These are phyloP conservation scores for Chimonanthus praecox DNA, from an alignment of 164 flowering plant species.

Conservation along the genomic window DNA sequence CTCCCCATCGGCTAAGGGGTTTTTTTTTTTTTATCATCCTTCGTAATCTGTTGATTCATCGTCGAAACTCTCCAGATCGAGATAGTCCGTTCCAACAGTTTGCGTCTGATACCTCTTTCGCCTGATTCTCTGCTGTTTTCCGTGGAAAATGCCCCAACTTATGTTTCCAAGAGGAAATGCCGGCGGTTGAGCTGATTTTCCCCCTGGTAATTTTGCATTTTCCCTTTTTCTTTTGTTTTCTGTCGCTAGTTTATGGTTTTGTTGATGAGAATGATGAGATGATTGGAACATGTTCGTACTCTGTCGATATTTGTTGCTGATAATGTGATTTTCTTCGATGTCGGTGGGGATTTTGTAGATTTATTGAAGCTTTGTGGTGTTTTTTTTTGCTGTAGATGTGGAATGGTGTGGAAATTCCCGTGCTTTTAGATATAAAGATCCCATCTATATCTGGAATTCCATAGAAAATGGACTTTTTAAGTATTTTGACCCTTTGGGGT, in stretches of 20 bases:
- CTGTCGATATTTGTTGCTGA: neutral
- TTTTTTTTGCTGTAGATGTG: neutral
- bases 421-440: neutral
- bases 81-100: neutral
- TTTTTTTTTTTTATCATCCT: neutral
- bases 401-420: neutral
- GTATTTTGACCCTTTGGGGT: no score
- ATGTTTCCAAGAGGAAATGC: constrained; percentile 7
- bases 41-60: neutral
- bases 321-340: neutral
- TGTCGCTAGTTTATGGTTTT: neutral
- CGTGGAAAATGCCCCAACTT: constrained; percentile 7
- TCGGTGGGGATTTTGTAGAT: neutral
- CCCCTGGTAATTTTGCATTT: no score
- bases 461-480: no score
- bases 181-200: constrained; percentile 1
- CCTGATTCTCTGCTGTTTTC: constrained; percentile 6
- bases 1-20: constrained; percentile 12
- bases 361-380: neutral
- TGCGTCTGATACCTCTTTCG: constrained; percentile 1
- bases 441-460: neutral
- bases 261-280: neutral
- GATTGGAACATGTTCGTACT: neutral
- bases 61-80: constrained; percentile 19
- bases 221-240: no score